These are phyloP conservation scores for Xylaria sp. DNA, from an alignment of 2,329 filamentous ascomycete genomes.

Conservation along the genomic window DNA sequence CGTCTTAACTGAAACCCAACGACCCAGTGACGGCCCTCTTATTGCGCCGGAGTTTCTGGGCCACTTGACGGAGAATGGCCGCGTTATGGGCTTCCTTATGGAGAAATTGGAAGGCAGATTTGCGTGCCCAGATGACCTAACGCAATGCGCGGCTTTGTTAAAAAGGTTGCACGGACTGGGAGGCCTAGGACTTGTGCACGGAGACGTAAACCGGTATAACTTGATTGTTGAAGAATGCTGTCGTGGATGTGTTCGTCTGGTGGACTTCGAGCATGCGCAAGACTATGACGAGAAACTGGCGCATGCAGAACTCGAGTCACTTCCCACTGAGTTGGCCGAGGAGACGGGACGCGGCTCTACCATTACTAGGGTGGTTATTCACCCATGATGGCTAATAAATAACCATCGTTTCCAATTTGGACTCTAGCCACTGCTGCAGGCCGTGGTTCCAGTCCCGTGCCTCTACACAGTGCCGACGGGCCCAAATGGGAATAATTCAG, in stretches of 20 bases:
- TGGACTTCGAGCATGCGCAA: slow-evolving; percentile 37
- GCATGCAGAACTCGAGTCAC: slow-evolving; percentile 27
- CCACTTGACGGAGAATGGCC: slow-evolving; percentile 41
- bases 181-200: slow-evolving; percentile 30
- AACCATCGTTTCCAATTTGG: slow-evolving; percentile 15
- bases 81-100: slow-evolving; percentile 43
- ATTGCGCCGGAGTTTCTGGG: slow-evolving; percentile 43
- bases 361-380: slow-evolving; percentile 22
- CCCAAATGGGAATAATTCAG: slow-evolving; percentile 26
- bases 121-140: slow-evolving; percentile 39
- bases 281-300: slow-evolving; percentile 36
- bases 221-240: slow-evolving; percentile 32
- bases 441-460: slow-evolving; percentile 25
- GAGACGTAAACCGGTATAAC: slow-evolving; percentile 38
- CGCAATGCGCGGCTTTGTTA: slow-evolving; percentile 38
- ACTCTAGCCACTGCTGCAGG: slow-evolving; percentile 28
- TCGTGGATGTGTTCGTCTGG: slow-evolving; percentile 32
- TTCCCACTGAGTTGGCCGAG: slow-evolving; percentile 33
- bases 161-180: slow-evolving; percentile 35
- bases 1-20: slow-evolving; percentile 29
- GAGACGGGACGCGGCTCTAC: slow-evolving; percentile 36
- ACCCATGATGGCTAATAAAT: slow-evolving; percentile 23
- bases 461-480: slow-evolving; percentile 21
- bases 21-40: slow-evolving; percentile 29
- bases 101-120: slow-evolving; percentile 38